Base-by-base conservation (phyloP, 805 yeast species). In the Yamadazyma laniorum region DNA sequence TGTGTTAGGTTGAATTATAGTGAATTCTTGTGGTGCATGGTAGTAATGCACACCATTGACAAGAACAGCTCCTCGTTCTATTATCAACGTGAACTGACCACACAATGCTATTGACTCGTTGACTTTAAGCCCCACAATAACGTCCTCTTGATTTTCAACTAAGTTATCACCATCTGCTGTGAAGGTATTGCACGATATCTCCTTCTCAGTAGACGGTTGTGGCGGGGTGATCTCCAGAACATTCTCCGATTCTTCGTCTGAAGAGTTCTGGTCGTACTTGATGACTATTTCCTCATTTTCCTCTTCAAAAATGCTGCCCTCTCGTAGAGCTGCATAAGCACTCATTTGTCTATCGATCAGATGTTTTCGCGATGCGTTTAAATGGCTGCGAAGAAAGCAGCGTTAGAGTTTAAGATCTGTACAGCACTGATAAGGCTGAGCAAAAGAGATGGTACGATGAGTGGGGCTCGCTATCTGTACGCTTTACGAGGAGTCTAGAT, bases 51-150 rank as follows among this genome's bases (percentile, higher is more conserved):
- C 38, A 11, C 70, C 63, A 44, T 79, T 78, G 1, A 78, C 42
- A 3, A 56, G 44, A 0, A 75, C 51, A 0, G 74, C 70, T 13
- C 85, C 85, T 35, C 72, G 52, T 42, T 67, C 70, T 0, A 79
- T 57, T 3, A 52, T 51, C 17, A 79, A 34, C 3, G 32, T 48
- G 45, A 65, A 77, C 42, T 70, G 77, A 1, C 85, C 84, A 38
- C 62, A 58, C 1, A 79, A 37, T 27, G 75, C 47, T 3, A 79
- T 41, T 35, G 51, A 62, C 40, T 78, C 77, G 18, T 58, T 55
- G 2, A 54, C 45, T 37, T 65, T 68, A 23, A 79, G 59, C 0
- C 77, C 80, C 29, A 77, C 33, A 4, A 59, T 52, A 1, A 66
- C 59, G 32, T 59, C 52, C 5, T 57, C 50, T 3, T 56, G 55